phyloP scores from a whole-genome alignment of 2,329 filamentous ascomycete genomes.

The Aspergillaceae sp. region DNA sequence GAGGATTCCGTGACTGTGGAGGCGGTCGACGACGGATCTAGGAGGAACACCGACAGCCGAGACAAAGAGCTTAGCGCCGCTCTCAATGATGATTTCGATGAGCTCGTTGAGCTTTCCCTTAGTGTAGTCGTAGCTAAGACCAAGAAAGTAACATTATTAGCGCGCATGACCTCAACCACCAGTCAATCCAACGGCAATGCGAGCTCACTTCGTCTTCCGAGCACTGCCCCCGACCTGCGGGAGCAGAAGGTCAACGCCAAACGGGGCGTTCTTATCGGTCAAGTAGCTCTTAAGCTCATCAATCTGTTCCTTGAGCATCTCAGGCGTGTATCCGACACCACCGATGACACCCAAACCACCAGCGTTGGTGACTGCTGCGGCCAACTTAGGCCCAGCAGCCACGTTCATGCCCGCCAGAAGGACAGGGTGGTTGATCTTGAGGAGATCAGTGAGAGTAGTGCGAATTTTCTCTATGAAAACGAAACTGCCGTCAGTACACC shows the following conservation, averaged over 20 bases:
- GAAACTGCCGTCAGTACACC: slow-evolving; percentile 14
- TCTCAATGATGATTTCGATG: slow-evolving; percentile 85
- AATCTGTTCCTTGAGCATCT: slow-evolving; percentile 94
- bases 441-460: slow-evolving; percentile 86
- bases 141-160: neutral
- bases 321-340: slow-evolving; percentile 82
- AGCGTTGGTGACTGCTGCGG: slow-evolving; percentile 92
- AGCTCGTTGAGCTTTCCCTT: slow-evolving; percentile 95
- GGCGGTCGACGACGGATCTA: slow-evolving; percentile 75
- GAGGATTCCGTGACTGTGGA: slow-evolving; percentile 78
- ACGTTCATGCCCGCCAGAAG: slow-evolving; percentile 99
- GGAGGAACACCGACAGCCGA: slow-evolving; percentile 93
- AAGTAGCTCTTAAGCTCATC: slow-evolving; percentile 85
- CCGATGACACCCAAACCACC: slow-evolving; percentile 95
- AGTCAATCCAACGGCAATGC: too few species aligned
- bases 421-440: slow-evolving; percentile 95
- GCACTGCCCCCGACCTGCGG: slow-evolving; percentile 92
- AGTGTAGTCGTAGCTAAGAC: slow-evolving; percentile 88
- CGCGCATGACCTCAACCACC: too few species aligned
- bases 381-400: slow-evolving; percentile 89
- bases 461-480: slow-evolving; percentile 65
- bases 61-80: slow-evolving; percentile 85
- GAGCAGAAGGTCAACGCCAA: slow-evolving; percentile 86
- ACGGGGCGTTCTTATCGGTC: slow-evolving; percentile 83
- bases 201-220: slow-evolving; percentile 76